Base-by-base conservation (phyloP, 768 basidiomycete species). In the Suillus americanus region DNA sequence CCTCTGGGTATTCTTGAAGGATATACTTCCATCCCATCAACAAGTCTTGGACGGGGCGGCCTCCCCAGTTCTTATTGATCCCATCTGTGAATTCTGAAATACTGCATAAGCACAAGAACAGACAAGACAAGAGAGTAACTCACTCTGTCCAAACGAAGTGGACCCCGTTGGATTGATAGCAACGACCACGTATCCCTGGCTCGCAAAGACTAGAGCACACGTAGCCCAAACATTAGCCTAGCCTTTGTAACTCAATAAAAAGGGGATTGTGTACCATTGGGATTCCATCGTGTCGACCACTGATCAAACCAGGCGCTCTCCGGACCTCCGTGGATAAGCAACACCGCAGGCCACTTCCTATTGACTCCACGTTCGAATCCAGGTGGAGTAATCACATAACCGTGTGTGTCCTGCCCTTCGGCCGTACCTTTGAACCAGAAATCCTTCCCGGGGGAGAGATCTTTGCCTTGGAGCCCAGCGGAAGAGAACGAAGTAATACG, bases 201-300 rank as follows among this genome's bases (percentile, higher is more conserved):
- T 86, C 13, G 94, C 86, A 69, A 94, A 96, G 12, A 91, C 88
- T 91, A 41, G 30, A 41, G 20, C 48, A 14, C 37, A n/a, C 63
- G 7, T 43, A 63, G 64, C 28, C 5, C 18, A 46, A 57, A 43
- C 37, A 9, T 48, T 45, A 40, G n/a, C 41, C 1, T 1, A 51
- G 9, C n/a, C 41, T 55, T 54, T 25, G 23, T 20, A 41, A 59
- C 16, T 18, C 40, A 28, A 41, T 30, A 25, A 13, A 40, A 57
- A 59, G 61, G 57, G 64, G 63, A 64, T 5, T 2, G 33, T 70
- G 48, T 63, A 91, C 91, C 82, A 70, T 94, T 92, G 0, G 89
- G 91, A 77, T 97, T 98, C 96, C 96, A 97, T 62, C 94, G 81
- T 35, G 87, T 95, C 3, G 88, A 90, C 96, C 96, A 98, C 51